Base-by-base conservation (phyloP, 176 grass and related monocot species). In the Tillandsia leiboldiana region DNA sequence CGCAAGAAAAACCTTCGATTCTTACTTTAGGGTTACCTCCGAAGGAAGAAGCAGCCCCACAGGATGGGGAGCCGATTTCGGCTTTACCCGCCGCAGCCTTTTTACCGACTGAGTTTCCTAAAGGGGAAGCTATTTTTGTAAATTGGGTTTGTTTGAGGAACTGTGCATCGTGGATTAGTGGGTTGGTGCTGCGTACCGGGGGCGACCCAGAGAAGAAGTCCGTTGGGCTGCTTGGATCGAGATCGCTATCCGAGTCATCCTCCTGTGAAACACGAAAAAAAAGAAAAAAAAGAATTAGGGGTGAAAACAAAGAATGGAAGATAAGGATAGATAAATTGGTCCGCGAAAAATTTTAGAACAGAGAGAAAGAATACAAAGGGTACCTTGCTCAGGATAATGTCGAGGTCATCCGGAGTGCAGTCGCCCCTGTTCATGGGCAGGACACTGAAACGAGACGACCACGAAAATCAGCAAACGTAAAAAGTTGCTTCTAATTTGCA, bases 121-220 rank as follows among this genome's bases (percentile, higher is more conserved):
- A 50, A 78, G 92, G 79, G 68, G 86, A 84, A 73, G 24, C n/a
- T 5, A 84, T 79, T 48, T 42, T 6, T 42, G 33, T 42, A 42
- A 78, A 76, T 3, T 83, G 86, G 69, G 74, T 79, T 68, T 82
- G 79, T 69, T 88, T 73, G 67, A 67, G 67, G 67, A 96, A 96
- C 73, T 85, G 78, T 28, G 83, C 83, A 80, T 96, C 92, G 67
- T 82, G 77, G 65, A 91, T 74, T 69, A 96, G 65, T 0, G 92
- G 92, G 61, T 96, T 96, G 84, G 86, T 87, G 79, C 83, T 84
- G 68, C 88, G 92, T 9, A 87, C 83, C 63, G 92, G 92, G 59
- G 92, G 92, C 28, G 92, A 89, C 63, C 92, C 92, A 11, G 83
- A 81, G 79, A 96, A 91, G 84, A 85, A 89, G 67, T 66, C 78